These are phyloP conservation scores for Brassica juncea DNA, from an alignment of 345 rosid species.

Conservation along the genomic window DNA sequence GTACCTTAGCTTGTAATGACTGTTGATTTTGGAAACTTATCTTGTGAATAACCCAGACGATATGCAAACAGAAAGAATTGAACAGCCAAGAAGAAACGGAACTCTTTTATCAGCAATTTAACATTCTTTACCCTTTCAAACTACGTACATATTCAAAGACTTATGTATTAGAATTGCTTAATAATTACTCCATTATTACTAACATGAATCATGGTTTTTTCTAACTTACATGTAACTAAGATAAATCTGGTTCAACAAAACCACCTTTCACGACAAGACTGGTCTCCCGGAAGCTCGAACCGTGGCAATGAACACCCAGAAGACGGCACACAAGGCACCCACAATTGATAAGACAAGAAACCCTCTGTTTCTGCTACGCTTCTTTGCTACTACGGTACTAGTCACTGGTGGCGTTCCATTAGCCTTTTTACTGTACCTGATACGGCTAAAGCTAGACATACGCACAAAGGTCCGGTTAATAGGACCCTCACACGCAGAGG, in stretches of 20 bases:
- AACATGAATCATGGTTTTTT: constrained; percentile 10
- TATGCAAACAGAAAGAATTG: not conserved
- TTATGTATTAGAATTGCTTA: not conserved
- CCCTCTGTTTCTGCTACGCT: constrained; percentile 45
- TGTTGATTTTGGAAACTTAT: not conserved
- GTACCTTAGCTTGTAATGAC: no score
- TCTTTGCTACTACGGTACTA: constrained; percentile 37
- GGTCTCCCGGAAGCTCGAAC: constrained; percentile 40
- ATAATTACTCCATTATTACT: not conserved
- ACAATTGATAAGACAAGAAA: constrained; percentile 55
- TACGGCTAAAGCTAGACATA: constrained; percentile 81
- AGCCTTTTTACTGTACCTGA: constrained; percentile 43
- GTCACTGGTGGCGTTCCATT: constrained; percentile 16
- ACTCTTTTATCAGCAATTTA: not conserved
- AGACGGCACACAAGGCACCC: constrained; percentile 67
- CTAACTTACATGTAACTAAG: constrained; percentile 2
- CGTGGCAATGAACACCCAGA: constrained; percentile 64
- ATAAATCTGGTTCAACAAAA: not conserved
- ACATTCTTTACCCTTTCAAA: constrained; percentile 3
- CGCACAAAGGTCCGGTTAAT: constrained; percentile 71
- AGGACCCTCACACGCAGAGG: constrained; percentile 77
- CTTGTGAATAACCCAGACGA: not conserved
- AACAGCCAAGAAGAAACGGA: not conserved
- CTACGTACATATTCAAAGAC: constrained; percentile 21
- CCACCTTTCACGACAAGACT: constrained; percentile 1